Evolutionary conservation across 1,284 basidiomycete genomes (phyloP).

Genomic region (Trichosporon inkin): DNA sequence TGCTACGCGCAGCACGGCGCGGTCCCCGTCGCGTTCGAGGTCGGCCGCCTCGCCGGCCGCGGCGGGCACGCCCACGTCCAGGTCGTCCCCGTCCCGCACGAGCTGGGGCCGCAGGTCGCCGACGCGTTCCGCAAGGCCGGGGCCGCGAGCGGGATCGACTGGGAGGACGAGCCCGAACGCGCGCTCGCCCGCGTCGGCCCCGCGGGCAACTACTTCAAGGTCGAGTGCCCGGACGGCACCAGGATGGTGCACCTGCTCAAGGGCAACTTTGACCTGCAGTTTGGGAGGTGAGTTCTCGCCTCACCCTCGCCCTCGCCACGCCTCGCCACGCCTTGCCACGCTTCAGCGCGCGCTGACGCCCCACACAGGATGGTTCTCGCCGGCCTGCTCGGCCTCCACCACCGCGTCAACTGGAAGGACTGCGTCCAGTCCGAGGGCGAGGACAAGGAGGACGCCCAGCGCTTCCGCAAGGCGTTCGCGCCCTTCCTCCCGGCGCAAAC

Average conservation of each 20-base stretch:
- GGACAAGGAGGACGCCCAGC: constrained; percentile 71
- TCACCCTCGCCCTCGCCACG: no score
- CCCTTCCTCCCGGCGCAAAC: constrained; percentile 55
- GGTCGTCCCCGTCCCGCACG: constrained; percentile 70
- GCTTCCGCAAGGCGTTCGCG: constrained; percentile 76
- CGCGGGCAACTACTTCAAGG: constrained; percentile 73
- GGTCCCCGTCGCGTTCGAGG: constrained; percentile 75
- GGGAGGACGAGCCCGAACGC: constrained; percentile 60
- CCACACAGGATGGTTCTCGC: constrained; percentile 67
- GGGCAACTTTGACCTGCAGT: constrained; percentile 81
- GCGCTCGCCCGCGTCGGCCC: constrained; percentile 56
- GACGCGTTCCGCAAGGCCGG: constrained; percentile 67
- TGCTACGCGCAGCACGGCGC: constrained; percentile 69
- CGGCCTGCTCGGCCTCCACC: constrained; percentile 64
- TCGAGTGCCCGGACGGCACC: constrained; percentile 81
- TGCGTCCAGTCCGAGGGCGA: constrained; percentile 74
- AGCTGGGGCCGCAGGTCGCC: constrained; percentile 62
- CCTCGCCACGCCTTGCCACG: no score
- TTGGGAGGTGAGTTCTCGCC: constrained; percentile 83
- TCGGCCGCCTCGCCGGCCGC: constrained; percentile 72
- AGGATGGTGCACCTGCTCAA: constrained; percentile 79
- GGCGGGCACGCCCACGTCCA: constrained; percentile 95
- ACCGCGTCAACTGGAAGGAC: constrained; percentile 83
- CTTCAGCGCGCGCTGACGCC: constrained; percentile 8
- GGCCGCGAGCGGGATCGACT: constrained; percentile 60